Evolutionary conservation across 441 rosid genomes (phyloP).

Genomic region (Jatropha podagrica): DNA sequence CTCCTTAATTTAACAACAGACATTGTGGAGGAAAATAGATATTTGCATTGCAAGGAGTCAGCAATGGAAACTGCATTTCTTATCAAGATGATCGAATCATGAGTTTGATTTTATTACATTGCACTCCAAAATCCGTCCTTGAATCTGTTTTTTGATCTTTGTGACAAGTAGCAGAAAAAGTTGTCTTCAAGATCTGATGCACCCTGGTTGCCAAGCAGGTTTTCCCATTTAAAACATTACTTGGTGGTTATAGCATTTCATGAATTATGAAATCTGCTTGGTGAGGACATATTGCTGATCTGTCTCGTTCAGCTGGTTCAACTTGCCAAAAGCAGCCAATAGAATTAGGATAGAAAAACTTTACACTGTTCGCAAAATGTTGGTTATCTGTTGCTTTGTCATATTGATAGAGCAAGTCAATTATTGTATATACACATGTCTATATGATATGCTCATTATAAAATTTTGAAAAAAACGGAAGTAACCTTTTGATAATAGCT

Average conservation of each 20-base stretch:
- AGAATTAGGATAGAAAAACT: constrained; percentile 14
- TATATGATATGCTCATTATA: constrained; percentile 7
- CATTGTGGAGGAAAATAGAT: constrained; percentile 86
- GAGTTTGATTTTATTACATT: neutral
- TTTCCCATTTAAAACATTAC: neutral
- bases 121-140: neutral
- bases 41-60: constrained; percentile 76
- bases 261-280: constrained; percentile 14
- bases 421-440: constrained; percentile 20
- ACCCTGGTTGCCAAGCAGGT: neutral
- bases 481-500: constrained; percentile 7
- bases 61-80: constrained; percentile 85
- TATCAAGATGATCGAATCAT: constrained; percentile 58
- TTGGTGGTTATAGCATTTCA: neutral
- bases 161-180: neutral
- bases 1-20: constrained; percentile 72
- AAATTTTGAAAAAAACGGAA: neutral
- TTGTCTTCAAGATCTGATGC: neutral
- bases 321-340: constrained; percentile 26
- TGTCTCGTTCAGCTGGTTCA: constrained; percentile 11
- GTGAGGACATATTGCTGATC: neutral
- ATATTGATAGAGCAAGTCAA: constrained; percentile 6
- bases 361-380: constrained; percentile 8
- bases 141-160: neutral
- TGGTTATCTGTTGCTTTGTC: constrained; percentile 21